These are phyloP conservation scores for Dichomitus squalens DNA, from an alignment of 1,284 basidiomycete genomes.

Conservation along the genomic window DNA sequence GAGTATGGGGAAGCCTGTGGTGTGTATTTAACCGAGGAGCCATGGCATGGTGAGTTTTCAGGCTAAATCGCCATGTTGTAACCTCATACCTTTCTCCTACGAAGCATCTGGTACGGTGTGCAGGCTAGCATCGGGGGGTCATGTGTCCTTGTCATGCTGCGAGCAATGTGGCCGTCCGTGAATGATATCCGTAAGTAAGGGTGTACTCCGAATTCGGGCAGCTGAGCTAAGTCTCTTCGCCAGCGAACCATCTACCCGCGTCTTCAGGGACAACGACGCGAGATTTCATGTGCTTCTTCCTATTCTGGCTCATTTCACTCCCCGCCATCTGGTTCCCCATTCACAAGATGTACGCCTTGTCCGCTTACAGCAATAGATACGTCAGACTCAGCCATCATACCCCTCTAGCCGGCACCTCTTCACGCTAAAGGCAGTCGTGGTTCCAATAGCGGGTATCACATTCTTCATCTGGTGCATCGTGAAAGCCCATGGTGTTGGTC, in stretches of 20 bases:
- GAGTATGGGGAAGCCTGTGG: conserved; percentile 84
- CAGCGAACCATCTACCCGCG: conserved; percentile 68
- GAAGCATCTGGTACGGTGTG: conserved; percentile 79
- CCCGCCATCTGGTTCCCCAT: conserved; percentile 83
- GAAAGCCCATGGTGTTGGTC: conserved; percentile 79
- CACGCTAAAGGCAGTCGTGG: conserved; percentile 76
- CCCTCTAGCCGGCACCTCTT: conserved; percentile 72
- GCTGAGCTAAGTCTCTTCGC: neutral
- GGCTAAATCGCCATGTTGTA: neutral
- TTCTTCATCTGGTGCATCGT: conserved; percentile 85
- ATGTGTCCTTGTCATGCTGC: conserved; percentile 74
- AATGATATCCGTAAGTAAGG: conserved; percentile 62
- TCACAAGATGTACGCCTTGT: conserved; percentile 65
- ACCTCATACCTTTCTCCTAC: neutral
- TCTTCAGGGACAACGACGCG: conserved; percentile 71
- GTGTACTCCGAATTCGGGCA: conserved; percentile 9
- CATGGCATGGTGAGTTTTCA: conserved; percentile 67
- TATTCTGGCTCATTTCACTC: conserved; percentile 84
- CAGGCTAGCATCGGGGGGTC: conserved; percentile 82
- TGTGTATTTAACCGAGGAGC: conserved; percentile 79
- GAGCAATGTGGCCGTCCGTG: conserved; percentile 74
- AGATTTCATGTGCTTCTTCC: conserved; percentile 82
- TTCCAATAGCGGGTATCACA: conserved; percentile 71
- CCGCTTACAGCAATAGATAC: conserved; percentile 12
- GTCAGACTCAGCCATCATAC: neutral